phyloP scores from a whole-genome alignment of 768 basidiomycete genomes.

The Termitomyces sp. region DNA sequence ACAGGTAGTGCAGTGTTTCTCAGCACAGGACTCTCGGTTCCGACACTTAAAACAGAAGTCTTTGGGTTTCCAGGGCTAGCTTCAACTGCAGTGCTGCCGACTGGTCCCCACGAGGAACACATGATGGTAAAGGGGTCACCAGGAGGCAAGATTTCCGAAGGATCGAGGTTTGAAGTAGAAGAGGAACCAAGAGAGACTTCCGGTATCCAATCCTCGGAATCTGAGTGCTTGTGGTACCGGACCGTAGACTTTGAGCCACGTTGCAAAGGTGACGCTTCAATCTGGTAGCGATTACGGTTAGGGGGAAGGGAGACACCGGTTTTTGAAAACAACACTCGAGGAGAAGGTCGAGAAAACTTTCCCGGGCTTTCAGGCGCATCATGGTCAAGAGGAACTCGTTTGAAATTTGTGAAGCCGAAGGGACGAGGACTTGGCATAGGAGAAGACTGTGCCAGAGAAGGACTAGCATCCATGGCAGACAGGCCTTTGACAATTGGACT shows the following conservation, averaged over 20 bases:
- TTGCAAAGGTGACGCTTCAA: slow-evolving; percentile 46
- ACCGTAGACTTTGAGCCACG: slow-evolving; percentile 21
- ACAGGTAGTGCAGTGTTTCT: slow-evolving; percentile 31
- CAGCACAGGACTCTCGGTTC: slow-evolving; percentile 53
- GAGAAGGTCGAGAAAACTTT: slow-evolving; percentile 31
- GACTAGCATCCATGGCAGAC: slow-evolving; percentile 23
- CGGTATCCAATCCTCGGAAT: slow-evolving; percentile 37
- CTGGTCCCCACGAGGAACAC: slow-evolving; percentile 35
- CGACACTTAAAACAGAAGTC: slow-evolving; percentile 26
- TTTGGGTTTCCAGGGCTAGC: slow-evolving; percentile 20
- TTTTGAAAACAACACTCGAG: slow-evolving; percentile 34
- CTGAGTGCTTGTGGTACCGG: slow-evolving; percentile 23
- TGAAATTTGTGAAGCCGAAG: slow-evolving; percentile 15
- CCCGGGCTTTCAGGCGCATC: slow-evolving; percentile 27
- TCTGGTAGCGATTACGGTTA: slow-evolving; percentile 25
- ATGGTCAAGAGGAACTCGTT: slow-evolving; percentile 17
- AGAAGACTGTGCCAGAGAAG: slow-evolving; percentile 28
- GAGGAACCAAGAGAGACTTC: slow-evolving; percentile 22
- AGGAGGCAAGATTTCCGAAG: slow-evolving; percentile 16
- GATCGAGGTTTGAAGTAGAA: slow-evolving; percentile 16
- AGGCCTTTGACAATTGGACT: slow-evolving; percentile 41
- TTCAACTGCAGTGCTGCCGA: slow-evolving; percentile 15
- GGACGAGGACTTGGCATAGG: slow-evolving; percentile 26
- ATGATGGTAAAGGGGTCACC: slow-evolving; percentile 44
- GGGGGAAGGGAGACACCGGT: slow-evolving; percentile 28